phyloP scores from a whole-genome alignment of 352 stramenopile genomes.

The Phytophthora meadii region DNA sequence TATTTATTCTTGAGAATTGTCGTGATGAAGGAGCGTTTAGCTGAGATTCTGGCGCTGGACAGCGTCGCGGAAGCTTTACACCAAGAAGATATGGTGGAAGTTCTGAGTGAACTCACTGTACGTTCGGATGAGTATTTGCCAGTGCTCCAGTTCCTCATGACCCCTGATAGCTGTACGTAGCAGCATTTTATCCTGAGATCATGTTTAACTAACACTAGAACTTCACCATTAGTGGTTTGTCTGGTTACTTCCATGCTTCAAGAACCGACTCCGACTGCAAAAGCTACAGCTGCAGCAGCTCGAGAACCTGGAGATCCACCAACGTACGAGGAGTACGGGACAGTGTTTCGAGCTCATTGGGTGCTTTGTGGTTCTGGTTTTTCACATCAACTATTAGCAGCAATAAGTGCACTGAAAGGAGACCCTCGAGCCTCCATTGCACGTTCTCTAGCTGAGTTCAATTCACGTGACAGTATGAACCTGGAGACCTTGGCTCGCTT shows the following conservation, averaged over 20 bases:
- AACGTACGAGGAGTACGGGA: slow-evolving; percentile 65
- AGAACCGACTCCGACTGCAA: slow-evolving; percentile 39
- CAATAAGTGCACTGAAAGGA: slow-evolving; percentile 54
- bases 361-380: slow-evolving; percentile 67
- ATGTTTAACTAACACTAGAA: not conserved
- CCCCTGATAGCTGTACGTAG: slow-evolving; percentile 61
- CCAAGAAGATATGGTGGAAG: slow-evolving; percentile 54
- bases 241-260: slow-evolving; percentile 62
- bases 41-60: slow-evolving; percentile 51
- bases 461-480: slow-evolving; percentile 69
- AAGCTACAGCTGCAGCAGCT: slow-evolving; percentile 25
- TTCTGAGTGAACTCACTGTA: slow-evolving; percentile 54
- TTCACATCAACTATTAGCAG: slow-evolving; percentile 66
- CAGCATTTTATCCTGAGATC: not conserved
- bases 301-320: slow-evolving; percentile 49
- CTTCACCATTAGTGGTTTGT: slow-evolving; percentile 41
- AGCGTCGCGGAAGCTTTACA: slow-evolving; percentile 54
- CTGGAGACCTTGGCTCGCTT: slow-evolving; percentile 68
- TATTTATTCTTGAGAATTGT: slow-evolving; percentile 1
- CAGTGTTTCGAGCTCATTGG: slow-evolving; percentile 69
- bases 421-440: slow-evolving; percentile 37
- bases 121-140: slow-evolving; percentile 69
- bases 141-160: slow-evolving; percentile 66
- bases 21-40: slow-evolving; percentile 57
- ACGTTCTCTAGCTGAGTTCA: slow-evolving; percentile 44